phyloP scores from a whole-genome alignment of 768 basidiomycete species.

The Mycena metata region DNA sequence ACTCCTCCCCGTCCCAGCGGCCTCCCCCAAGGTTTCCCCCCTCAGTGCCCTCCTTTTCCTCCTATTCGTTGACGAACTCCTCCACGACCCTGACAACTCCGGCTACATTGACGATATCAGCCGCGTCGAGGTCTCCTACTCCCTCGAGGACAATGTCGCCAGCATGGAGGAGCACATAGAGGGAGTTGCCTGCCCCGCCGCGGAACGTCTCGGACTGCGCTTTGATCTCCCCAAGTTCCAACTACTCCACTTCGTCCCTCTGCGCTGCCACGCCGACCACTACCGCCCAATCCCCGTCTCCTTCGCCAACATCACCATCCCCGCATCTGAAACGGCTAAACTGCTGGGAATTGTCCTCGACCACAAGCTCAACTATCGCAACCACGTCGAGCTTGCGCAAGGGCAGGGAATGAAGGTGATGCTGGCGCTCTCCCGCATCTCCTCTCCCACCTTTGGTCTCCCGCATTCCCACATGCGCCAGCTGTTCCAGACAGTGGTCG shows the following conservation, averaged over 20 bases:
- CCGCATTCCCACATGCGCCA: too few relatives aligned
- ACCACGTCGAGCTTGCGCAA: too few relatives aligned
- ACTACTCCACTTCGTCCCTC: constrained; percentile 6
- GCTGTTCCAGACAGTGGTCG: too few relatives aligned
- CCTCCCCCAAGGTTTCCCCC: constrained; percentile 25
- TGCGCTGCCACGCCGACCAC: background rate
- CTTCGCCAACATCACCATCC: background rate
- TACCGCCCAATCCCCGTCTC: constrained; percentile 3
- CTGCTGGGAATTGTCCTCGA: constrained; percentile 9
- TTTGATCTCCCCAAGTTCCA: constrained; percentile 10
- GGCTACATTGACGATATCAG: constrained; percentile 21
- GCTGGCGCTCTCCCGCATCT: too few relatives aligned
- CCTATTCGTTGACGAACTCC: constrained; percentile 8
- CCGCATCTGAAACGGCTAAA: background rate
- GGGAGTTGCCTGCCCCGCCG: background rate
- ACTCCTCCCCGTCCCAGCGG: background rate
- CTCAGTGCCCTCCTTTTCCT: too few relatives aligned
- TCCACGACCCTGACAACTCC: background rate
- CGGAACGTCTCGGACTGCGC: background rate
- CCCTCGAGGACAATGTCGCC: background rate
- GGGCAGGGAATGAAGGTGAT: too few relatives aligned
- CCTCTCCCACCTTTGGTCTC: too few relatives aligned
- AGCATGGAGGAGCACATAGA: background rate
- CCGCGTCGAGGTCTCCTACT: too few relatives aligned
- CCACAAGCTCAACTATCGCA: constrained; percentile 8